Conservation (phyloP, 2,329 filamentous ascomycete species). For the Arthrobotrys musiformis region DNA sequence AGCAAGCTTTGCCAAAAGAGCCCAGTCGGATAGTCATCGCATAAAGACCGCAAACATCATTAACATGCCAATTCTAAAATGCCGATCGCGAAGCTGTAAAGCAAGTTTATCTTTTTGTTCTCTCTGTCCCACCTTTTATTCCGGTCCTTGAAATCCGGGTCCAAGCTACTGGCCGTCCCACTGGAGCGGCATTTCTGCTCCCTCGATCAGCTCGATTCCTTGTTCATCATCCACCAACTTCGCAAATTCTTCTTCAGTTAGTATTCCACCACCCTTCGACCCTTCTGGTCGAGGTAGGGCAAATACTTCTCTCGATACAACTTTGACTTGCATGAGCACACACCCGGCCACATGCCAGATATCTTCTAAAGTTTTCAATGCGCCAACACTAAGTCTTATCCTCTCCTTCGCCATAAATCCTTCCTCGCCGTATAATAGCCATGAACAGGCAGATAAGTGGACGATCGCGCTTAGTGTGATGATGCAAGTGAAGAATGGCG, state of each 20-base stretch:
- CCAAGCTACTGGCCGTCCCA: slow-evolving; percentile 44
- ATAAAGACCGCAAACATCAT: slow-evolving; percentile 16
- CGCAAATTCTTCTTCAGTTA: slow-evolving; percentile 71
- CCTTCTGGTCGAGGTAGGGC: slow-evolving; percentile 69
- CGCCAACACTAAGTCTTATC: slow-evolving; percentile 81
- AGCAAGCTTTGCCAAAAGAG: slow-evolving; percentile 3
- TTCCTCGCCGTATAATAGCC: slow-evolving; percentile 70
- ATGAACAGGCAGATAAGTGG: slow-evolving; percentile 82
- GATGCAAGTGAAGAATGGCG: slow-evolving; percentile 84
- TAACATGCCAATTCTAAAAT: slow-evolving; percentile 30
- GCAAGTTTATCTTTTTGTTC: slow-evolving; percentile 15
- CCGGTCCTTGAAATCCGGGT: not conserved
- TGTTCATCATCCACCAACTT: slow-evolving; percentile 67
- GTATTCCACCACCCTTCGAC: slow-evolving; percentile 68
- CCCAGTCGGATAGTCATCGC: not conserved
- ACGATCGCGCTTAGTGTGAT: slow-evolving; percentile 82
- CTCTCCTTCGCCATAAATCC: slow-evolving; percentile 77
- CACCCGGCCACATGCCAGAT: slow-evolving; percentile 79
- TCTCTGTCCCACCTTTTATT: slow-evolving; percentile 17
- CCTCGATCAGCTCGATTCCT: slow-evolving; percentile 51
- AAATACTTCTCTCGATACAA: slow-evolving; percentile 80
- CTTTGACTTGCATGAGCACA: slow-evolving; percentile 78
- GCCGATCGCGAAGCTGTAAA: too few species aligned
- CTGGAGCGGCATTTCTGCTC: slow-evolving; percentile 48
- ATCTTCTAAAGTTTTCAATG: slow-evolving; percentile 74